Base-by-base conservation (phyloP, 2,329 filamentous ascomycete genomes). In the Nemania serpens region DNA sequence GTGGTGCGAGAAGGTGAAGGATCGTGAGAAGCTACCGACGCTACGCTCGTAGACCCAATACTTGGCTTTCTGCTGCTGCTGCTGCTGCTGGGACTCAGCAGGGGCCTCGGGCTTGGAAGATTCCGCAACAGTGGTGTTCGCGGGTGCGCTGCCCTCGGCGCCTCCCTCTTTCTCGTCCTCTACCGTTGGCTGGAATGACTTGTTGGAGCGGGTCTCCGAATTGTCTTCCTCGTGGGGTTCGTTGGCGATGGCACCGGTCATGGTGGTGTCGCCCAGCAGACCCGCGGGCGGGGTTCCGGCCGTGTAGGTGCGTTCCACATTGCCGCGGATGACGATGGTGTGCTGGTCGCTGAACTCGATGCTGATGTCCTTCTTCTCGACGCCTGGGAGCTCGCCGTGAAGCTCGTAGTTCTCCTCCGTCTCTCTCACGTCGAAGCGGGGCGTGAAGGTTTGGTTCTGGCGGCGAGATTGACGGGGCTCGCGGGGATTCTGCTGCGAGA, bases 341-440 rank as follows among this genome's bases (percentile, higher is more conserved):
- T 91, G 88, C 43, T 83, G 80, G 73, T 94, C 90, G 60, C 86
- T 88, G 81, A 93, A 94, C 72, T 94, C 90, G 72, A 94, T 90
- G 73, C 83, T 80, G 71, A 95, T 80, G 70, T 93, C 81, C 69
- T 91, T 86, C 77, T 91, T 90, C 64, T 84, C 84, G 68, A 93
- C 81, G 57, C 91, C 91, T 0, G 91, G 88, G 5, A 94, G 85
- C 76, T 94, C 91, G 70, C 91, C 91, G 69, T 93, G 86, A 18
- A 94, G 87, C 76, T 94, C 88, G 73, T 92, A 94, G 65, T 79
- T 74, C 5, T 85, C 77, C 62, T 83, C 82, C 12, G 83, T 84
- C 78, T 95, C 91, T 74, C 85, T 88, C 63, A 93, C 82, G 70
- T 94, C 91, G 72, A 94, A 94, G 76, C 87, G 89, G 56, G 91